Percentiles rank a stretch among this genome's conserved stretches.
Conservation (phyloP, 2,329 filamentous ascomycete species). For the Furcasterigmium sp. region DNA sequence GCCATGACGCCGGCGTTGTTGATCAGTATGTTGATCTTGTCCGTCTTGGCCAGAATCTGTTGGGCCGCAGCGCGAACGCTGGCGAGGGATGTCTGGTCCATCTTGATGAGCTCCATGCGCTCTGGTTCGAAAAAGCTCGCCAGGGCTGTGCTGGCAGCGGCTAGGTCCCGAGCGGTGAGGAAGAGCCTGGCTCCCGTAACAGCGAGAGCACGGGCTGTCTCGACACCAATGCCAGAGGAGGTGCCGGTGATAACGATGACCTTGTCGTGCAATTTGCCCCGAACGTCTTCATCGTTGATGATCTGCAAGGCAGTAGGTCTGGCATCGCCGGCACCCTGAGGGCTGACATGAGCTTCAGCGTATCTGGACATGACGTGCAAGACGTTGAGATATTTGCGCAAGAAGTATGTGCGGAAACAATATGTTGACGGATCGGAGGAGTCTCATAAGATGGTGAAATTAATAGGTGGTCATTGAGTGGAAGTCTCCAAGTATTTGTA, state of each 20-base stretch:
- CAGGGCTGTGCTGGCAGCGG: constrained; percentile 23
- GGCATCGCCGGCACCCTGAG: constrained; percentile 27
- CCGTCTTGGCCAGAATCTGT: constrained; percentile 19
- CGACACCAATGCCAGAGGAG: constrained; percentile 30
- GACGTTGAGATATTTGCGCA: no score
- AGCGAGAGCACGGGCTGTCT: constrained; percentile 29
- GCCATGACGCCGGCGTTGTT: constrained; percentile 28
- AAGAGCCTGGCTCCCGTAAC: constrained; percentile 30
- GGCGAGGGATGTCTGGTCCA: constrained; percentile 10
- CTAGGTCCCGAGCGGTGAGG: constrained; percentile 26
- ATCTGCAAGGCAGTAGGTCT: constrained; percentile 35
- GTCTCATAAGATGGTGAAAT: no score
- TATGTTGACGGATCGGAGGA: no score
- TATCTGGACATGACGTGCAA: constrained; percentile 1
- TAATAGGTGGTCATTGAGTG: no score
- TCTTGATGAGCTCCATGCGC: constrained; percentile 2
- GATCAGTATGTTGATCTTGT: constrained; percentile 24
- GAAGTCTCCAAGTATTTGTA: no score
- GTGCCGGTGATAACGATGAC: constrained; percentile 30
- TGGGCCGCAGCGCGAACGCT: constrained; percentile 20
- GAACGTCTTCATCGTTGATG: constrained; percentile 26
- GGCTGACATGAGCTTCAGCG: constrained; percentile 3
- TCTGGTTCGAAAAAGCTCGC: constrained; percentile 10
- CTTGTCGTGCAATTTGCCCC: constrained; percentile 25
- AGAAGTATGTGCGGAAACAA: no score